These are phyloP conservation scores for Dioscorea cayenensis DNA, from an alignment of 116 monocot genomes.

Conservation along the genomic window DNA sequence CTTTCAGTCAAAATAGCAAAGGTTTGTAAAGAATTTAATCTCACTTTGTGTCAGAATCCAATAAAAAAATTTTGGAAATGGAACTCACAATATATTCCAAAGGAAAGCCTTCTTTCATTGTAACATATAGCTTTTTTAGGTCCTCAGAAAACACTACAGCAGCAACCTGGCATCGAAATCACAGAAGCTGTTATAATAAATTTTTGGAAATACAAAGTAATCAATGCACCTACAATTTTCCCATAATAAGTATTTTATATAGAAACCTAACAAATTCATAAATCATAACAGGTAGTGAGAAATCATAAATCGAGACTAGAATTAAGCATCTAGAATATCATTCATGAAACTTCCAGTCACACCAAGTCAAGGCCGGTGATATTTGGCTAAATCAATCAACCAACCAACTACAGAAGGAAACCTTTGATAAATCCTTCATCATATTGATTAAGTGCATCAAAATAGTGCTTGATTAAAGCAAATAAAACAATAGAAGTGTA, in stretches of 20 bases:
- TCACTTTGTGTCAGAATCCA: not conserved
- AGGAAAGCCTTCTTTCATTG: conserved; percentile 92
- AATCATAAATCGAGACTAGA: no score
- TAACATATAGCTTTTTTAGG: conserved; percentile 74
- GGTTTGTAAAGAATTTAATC: not conserved
- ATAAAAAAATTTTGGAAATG: not conserved
- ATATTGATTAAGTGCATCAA: no score
- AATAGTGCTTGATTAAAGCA: no score
- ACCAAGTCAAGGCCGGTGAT: no score
- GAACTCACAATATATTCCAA: conserved; percentile 76
- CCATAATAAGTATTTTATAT: not conserved
- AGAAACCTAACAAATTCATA: no score
- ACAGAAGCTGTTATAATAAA: not conserved
- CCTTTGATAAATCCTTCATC: no score
- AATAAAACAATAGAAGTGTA: no score
- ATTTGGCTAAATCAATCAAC: no score
- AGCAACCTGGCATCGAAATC: conserved; percentile 43
- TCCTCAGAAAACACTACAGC: conserved; percentile 81
- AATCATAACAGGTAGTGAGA: no score
- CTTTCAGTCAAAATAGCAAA: not conserved
- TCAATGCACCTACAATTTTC: not conserved
- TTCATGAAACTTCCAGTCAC: no score
- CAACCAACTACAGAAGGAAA: no score
- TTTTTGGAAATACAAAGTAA: not conserved
- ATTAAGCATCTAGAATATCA: no score